Evolutionary conservation across 1,284 basidiomycete genomes (phyloP).

Genomic region (Apiotrichum brassicae): DNA sequence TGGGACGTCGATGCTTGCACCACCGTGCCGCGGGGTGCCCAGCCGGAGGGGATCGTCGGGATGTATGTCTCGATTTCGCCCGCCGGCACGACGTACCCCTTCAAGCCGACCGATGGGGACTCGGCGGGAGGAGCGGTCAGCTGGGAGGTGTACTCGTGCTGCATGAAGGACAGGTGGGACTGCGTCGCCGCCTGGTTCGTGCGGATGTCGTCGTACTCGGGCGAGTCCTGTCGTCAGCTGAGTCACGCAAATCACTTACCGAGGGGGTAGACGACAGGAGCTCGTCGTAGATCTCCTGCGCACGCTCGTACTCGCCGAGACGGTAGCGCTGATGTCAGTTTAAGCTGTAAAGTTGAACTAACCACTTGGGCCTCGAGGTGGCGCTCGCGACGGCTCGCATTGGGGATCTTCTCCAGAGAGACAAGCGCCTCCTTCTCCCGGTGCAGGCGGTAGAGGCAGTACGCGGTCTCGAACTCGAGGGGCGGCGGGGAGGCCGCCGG

Average conservation of each 20-base stretch:
- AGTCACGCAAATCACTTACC: slow-evolving; percentile 46
- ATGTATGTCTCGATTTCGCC: slow-evolving; percentile 36
- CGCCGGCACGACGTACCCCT: slow-evolving; percentile 19
- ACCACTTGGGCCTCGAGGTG: slow-evolving; percentile 82
- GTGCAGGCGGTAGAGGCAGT: slow-evolving; percentile 72
- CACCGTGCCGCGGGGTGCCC: slow-evolving; percentile 21
- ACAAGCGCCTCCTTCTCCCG: slow-evolving; percentile 60
- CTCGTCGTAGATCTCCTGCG: slow-evolving; percentile 68
- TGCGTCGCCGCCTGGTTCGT: slow-evolving; percentile 73
- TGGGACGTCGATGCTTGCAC: slow-evolving; percentile 5
- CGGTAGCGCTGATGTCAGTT: slow-evolving; percentile 59
- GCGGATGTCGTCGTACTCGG: slow-evolving; percentile 76
- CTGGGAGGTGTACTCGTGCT: slow-evolving; percentile 57
- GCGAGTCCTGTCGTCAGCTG: slow-evolving; percentile 56
- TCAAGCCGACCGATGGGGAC: slow-evolving; percentile 5
- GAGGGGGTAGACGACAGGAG: slow-evolving; percentile 66
- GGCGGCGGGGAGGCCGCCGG: slow-evolving; percentile 21
- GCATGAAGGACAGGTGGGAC: slow-evolving; percentile 72
- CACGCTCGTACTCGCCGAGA: slow-evolving; percentile 62
- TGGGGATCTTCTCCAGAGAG: slow-evolving; percentile 52
- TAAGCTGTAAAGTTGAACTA: slow-evolving; percentile 34
- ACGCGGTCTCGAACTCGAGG: slow-evolving; percentile 64
- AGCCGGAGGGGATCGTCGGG: slow-evolving; percentile 36
- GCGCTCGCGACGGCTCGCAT: slow-evolving; percentile 58
- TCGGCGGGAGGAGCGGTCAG: slow-evolving; percentile 23